These are phyloP conservation scores for Henckelia pumila DNA, from an alignment of 257 asterid genomes.

Conservation along the genomic window DNA sequence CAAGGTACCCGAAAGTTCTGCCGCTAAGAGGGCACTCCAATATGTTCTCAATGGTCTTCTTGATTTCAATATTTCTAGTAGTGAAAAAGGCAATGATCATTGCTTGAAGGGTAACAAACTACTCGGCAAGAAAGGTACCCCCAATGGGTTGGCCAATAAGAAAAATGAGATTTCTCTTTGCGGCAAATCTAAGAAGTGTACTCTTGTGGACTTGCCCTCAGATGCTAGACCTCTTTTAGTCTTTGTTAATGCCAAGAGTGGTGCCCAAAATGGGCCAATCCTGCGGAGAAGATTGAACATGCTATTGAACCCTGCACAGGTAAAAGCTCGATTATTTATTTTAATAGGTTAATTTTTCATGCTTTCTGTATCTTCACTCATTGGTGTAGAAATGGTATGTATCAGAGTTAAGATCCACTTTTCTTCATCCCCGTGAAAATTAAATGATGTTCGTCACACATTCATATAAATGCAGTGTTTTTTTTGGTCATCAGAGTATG, in stretches of 20 bases:
- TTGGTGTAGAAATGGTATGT: slow-evolving; percentile 6
- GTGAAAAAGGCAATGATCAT: slow-evolving; percentile 35
- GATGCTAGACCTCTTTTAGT: slow-evolving; percentile 87
- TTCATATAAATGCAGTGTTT: background rate
- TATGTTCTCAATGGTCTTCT: slow-evolving; percentile 49
- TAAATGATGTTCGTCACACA: background rate
- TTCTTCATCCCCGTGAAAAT: slow-evolving; percentile 1
- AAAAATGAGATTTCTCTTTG: slow-evolving; percentile 34
- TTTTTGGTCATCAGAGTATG: background rate
- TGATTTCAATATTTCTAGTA: slow-evolving; percentile 39
- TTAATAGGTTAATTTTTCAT: slow-evolving; percentile 7
- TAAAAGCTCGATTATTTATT: slow-evolving; percentile 26
- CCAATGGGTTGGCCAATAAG: slow-evolving; percentile 35
- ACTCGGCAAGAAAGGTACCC: slow-evolving; percentile 38
- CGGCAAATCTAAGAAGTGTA: slow-evolving; percentile 51
- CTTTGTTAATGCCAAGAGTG: slow-evolving; percentile 76
- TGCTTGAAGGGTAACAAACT: slow-evolving; percentile 30
- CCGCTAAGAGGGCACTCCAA: slow-evolving; percentile 45
- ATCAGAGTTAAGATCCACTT: background rate
- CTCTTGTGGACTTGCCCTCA: slow-evolving; percentile 54
- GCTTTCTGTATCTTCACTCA: background rate
- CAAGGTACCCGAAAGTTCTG: slow-evolving; percentile 44
- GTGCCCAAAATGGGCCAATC: slow-evolving; percentile 73
- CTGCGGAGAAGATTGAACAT: slow-evolving; percentile 68
- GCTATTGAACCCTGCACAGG: slow-evolving; percentile 87